phyloP scores from a whole-genome alignment of 2,329 filamentous ascomycete genomes.

The Penicillium sp. region DNA sequence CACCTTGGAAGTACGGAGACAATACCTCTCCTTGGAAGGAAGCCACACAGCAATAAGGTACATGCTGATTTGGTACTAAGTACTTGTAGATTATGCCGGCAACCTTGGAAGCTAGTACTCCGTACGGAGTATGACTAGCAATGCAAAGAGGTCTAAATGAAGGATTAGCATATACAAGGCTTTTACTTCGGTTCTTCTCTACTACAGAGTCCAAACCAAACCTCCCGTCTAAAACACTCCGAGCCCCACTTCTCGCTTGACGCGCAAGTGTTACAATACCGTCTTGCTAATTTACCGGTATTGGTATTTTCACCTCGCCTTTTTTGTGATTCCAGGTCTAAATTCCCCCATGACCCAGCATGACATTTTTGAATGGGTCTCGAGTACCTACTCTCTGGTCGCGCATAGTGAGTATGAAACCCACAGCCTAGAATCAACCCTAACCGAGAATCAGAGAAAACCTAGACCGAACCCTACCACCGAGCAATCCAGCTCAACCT shows the following conservation, averaged over 20 bases:
- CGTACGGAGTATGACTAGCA: no score
- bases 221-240: not conserved
- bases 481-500: not conserved
- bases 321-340: not conserved
- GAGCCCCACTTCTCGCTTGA: not conserved
- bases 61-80: no score
- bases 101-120: no score
- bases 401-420: not conserved
- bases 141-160: no score
- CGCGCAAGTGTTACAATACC: not conserved
- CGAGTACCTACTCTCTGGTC: not conserved
- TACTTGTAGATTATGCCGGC: no score
- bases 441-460: not conserved
- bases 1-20: no score
- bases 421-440: not conserved
- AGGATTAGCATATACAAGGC: no score
- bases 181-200: no score
- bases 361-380: not conserved
- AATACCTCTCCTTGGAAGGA: no score
- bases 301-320: not conserved
- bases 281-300: not conserved
- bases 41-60: no score
- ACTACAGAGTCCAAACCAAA: no score
- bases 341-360: not conserved
- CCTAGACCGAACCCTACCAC: not conserved